A percentile compares a stretch with the other conserved stretches of the same genome.
These are phyloP conservation scores for Talaromyces sp. DNA, from an alignment of 2,329 filamentous ascomycete species.

Conservation along the genomic window DNA sequence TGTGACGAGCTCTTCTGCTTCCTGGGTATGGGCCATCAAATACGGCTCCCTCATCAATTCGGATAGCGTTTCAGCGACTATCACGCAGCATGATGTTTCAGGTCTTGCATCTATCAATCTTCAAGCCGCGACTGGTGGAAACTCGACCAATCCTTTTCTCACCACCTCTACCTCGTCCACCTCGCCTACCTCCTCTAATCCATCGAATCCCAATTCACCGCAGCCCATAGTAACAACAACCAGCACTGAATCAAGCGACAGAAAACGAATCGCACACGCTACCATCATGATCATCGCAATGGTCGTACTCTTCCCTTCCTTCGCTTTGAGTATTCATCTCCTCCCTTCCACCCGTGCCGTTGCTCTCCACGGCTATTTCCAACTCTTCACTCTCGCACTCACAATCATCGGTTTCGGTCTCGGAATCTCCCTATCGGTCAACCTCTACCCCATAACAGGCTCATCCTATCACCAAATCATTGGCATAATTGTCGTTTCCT, in stretches of 20 bases:
- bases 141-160: conserved; percentile 26
- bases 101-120: conserved; percentile 25
- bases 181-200: not conserved
- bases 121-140: conserved; percentile 23
- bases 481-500: conserved; percentile 50
- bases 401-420: conserved; percentile 50
- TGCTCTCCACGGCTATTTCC: conserved; percentile 45
- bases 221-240: not conserved
- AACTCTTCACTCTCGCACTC: conserved; percentile 48
- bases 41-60: conserved; percentile 25
- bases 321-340: conserved; percentile 34
- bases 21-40: conserved; percentile 32
- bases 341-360: conserved; percentile 41
- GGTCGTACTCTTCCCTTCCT: conserved; percentile 41
- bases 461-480: conserved; percentile 50
- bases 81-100: conserved; percentile 26
- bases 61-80: conserved; percentile 18
- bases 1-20: conserved; percentile 21
- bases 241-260: not conserved
- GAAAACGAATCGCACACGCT: conserved; percentile 26
- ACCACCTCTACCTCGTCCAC: conserved; percentile 9
- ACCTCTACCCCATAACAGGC: conserved; percentile 33
- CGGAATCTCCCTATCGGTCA: conserved; percentile 49
- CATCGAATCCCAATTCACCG: not conserved
- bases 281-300: conserved; percentile 43